Percentiles rank a stretch among this genome's conserved stretches.
Evolutionary conservation across 2,329 filamentous ascomycete genomes (phyloP).

Genomic region (Pseudogymnoascus sp.): DNA sequence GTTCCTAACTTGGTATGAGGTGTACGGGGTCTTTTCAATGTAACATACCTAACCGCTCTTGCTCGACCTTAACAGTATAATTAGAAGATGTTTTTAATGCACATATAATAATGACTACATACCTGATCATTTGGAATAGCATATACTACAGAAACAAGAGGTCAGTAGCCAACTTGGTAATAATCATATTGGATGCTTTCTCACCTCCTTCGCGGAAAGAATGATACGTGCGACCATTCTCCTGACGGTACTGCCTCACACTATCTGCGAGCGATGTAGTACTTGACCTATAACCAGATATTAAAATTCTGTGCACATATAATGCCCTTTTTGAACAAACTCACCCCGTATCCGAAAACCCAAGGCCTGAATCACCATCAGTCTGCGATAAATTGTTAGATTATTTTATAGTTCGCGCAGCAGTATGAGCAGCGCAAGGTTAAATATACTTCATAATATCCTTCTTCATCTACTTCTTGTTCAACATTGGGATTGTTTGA

Average conservation of each 20-base stretch:
- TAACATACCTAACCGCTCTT: slow-evolving; percentile 11
- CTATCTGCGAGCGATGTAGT: slow-evolving; percentile 25
- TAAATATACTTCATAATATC: background rate
- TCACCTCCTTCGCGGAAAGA: slow-evolving; percentile 20
- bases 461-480: background rate
- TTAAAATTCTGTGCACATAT: background rate
- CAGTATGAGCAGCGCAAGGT: background rate
- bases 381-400: background rate
- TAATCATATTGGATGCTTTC: background rate
- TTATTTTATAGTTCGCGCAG: background rate
- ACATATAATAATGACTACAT: background rate
- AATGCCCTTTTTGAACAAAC: background rate
- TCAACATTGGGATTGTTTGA: background rate
- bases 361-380: background rate
- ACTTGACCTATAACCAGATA: background rate
- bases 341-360: background rate
- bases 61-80: background rate
- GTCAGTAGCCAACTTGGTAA: background rate
- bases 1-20: background rate
- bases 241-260: slow-evolving; percentile 30
- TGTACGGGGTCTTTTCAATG: background rate
- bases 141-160: slow-evolving; percentile 6
- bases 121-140: slow-evolving; percentile 13
- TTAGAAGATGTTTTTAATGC: background rate
- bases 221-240: slow-evolving; percentile 35